phyloP scores from a whole-genome alignment of 2,329 filamentous ascomycete species.

The Cordyceps tenuipes region DNA sequence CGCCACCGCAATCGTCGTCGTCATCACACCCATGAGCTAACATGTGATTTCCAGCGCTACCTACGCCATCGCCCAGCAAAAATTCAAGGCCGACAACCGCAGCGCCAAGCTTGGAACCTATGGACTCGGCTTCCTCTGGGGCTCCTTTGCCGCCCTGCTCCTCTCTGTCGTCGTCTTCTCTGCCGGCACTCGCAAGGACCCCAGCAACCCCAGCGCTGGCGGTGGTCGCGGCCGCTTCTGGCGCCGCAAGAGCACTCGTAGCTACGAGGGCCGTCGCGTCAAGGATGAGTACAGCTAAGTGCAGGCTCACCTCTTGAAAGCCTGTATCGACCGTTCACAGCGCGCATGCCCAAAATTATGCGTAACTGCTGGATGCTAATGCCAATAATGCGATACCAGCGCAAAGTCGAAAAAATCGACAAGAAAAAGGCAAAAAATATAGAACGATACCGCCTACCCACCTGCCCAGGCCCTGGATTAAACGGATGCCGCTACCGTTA shows the following conservation, averaged over 20 bases:
- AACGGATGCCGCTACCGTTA: not conserved
- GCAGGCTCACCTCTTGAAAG: not conserved
- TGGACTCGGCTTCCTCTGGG: constrained; percentile 73
- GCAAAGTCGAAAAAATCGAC: constrained; percentile 1
- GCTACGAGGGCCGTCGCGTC: constrained; percentile 45
- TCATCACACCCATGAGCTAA: not conserved
- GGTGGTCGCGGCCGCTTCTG: constrained; percentile 22
- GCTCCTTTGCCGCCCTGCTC: constrained; percentile 56
- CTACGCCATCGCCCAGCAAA: constrained; percentile 62
- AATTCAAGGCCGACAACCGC: constrained; percentile 49
- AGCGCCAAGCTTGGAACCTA: constrained; percentile 55
- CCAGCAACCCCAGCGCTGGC: constrained; percentile 17
- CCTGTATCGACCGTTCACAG: not conserved
- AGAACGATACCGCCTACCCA: constrained; percentile 4
- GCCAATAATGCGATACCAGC: constrained; percentile 2
- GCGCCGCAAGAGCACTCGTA: constrained; percentile 30
- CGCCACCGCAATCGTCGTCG: not conserved
- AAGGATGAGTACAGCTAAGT: constrained; percentile 61
- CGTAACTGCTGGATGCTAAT: not conserved
- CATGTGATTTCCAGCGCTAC: constrained; percentile 31
- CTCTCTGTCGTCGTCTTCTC: constrained; percentile 62
- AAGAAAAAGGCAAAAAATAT: not conserved
- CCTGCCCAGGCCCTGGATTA: not conserved
- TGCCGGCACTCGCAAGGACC: constrained; percentile 44
- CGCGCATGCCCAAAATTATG: not conserved